phyloP scores from a whole-genome alignment of 768 basidiomycete species.

The Piloderma croceum region DNA sequence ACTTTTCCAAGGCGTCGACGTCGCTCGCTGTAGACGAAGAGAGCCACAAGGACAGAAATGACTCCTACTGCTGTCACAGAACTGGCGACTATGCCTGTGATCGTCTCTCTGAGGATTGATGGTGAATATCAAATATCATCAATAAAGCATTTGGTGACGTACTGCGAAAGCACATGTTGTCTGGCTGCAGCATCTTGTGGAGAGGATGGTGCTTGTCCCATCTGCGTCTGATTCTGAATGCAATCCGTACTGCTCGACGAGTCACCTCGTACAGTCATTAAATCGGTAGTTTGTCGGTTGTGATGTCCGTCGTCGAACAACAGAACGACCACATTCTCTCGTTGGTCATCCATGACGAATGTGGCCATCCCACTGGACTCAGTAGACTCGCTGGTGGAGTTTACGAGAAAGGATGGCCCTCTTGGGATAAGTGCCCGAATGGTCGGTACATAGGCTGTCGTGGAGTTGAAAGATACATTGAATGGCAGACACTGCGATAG shows the following conservation, averaged over 20 bases:
- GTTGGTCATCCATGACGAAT: constrained; percentile 37
- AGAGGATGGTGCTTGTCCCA: too few species aligned
- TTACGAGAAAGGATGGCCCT: constrained; percentile 19
- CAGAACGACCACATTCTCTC: constrained; percentile 36
- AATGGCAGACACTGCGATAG: constrained; percentile 48
- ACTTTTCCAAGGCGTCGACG: constrained; percentile 23
- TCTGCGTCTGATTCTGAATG: constrained; percentile 12
- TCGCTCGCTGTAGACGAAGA: constrained; percentile 39
- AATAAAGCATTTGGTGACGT: constrained; percentile 21
- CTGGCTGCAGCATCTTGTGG: constrained; percentile 2
- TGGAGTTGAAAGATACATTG: constrained; percentile 35
- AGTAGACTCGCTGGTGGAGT: constrained; percentile 18
- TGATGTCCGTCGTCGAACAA: constrained; percentile 37
- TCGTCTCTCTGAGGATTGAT: constrained; percentile 7
- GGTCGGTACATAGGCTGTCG: constrained; percentile 31
- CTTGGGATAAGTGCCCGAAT: constrained; percentile 27
- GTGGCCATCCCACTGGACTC: constrained; percentile 29
- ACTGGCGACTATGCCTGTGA: neutral
- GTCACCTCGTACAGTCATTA: constrained; percentile 35
- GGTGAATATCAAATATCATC: constrained; percentile 2
- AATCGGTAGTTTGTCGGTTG: constrained; percentile 35
- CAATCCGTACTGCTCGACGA: constrained; percentile 20
- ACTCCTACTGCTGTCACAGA: constrained; percentile 21
- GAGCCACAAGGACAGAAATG: constrained; percentile 35
- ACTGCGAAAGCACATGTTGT: constrained; percentile 12